Evolutionary conservation across 139 green algal species (phyloP).

Genomic region (Raphidocelis subcapitata): DNA sequence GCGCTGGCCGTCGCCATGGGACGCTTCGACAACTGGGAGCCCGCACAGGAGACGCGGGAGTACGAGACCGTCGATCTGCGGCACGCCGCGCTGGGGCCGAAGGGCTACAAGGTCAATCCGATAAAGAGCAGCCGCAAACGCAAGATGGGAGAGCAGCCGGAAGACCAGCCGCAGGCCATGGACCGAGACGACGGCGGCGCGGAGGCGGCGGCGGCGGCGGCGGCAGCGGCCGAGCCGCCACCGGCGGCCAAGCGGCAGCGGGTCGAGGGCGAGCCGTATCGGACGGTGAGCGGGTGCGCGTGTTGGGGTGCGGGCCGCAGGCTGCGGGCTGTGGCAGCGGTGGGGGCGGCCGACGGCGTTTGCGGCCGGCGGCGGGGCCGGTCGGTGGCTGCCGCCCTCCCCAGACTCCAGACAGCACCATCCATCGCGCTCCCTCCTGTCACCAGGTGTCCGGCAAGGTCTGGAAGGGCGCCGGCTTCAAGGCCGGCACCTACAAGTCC

Average conservation of each 20-base stretch:
- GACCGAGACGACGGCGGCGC: slow-evolving; percentile 22
- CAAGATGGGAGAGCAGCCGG: slow-evolving; percentile 4
- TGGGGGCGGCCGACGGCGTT: too few species aligned
- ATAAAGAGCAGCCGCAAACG: slow-evolving; percentile 24
- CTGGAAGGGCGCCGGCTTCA: slow-evolving; percentile 39
- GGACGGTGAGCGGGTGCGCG: slow-evolving; percentile 26
- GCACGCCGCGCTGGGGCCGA: slow-evolving; percentile 25
- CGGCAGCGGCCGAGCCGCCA: too few species aligned
- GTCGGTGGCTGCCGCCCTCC: too few species aligned
- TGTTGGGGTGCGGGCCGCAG: not conserved
- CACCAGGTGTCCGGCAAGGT: slow-evolving; percentile 48
- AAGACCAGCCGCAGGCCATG: slow-evolving; percentile 29
- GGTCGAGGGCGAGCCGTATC: slow-evolving; percentile 23
- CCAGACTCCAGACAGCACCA: too few species aligned
- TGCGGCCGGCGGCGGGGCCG: too few species aligned
- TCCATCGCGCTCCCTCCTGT: too few species aligned
- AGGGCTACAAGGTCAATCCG: slow-evolving; percentile 38
- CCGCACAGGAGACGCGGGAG: not conserved
- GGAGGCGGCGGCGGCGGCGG: not conserved
- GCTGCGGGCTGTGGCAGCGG: too few species aligned
- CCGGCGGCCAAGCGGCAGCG: slow-evolving; percentile 25
- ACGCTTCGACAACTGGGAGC: not conserved
- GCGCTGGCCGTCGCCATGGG: too few species aligned
- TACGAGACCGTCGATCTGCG: slow-evolving; percentile 22
- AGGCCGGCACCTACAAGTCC: slow-evolving; percentile 36